These are phyloP conservation scores for Pichia ethanolica DNA, from an alignment of 805 yeast species.

Conservation along the genomic window DNA sequence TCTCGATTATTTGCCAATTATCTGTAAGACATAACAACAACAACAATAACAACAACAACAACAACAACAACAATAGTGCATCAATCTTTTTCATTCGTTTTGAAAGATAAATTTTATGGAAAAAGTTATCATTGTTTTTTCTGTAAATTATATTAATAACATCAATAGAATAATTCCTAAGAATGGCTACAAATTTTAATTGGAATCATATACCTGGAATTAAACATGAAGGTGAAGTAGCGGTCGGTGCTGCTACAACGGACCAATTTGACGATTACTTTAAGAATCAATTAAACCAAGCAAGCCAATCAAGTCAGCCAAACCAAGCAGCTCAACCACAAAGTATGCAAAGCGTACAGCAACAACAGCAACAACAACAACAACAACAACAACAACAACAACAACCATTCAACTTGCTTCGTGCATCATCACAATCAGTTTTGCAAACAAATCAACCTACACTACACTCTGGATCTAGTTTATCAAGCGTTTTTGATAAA, in stretches of 20 bases:
- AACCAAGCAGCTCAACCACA: neutral
- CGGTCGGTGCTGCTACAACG: neutral
- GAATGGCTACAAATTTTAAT: constrained; percentile 15
- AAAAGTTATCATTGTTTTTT: no score
- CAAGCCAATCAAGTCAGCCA: neutral
- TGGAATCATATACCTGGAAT: constrained; percentile 21
- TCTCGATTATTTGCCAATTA: no score
- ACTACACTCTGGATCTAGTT: neutral
- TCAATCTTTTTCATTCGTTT: no score
- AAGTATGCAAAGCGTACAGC: neutral
- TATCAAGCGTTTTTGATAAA: neutral
- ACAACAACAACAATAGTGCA: no score
- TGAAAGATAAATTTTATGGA: no score
- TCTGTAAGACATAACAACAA: no score
- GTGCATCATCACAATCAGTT: no score
- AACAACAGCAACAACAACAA: neutral
- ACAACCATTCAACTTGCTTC: neutral
- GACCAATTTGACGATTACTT: constrained; percentile 10
- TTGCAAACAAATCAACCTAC: no score
- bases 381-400: neutral
- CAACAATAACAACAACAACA: no score
- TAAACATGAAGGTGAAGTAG: neutral
- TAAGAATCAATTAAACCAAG: neutral
- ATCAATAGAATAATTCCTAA: neutral
- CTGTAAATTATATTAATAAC: no score